Evolutionary conservation across 179 eudicot genomes (phyloP).

Genomic region (Patellifolia procumbens): DNA sequence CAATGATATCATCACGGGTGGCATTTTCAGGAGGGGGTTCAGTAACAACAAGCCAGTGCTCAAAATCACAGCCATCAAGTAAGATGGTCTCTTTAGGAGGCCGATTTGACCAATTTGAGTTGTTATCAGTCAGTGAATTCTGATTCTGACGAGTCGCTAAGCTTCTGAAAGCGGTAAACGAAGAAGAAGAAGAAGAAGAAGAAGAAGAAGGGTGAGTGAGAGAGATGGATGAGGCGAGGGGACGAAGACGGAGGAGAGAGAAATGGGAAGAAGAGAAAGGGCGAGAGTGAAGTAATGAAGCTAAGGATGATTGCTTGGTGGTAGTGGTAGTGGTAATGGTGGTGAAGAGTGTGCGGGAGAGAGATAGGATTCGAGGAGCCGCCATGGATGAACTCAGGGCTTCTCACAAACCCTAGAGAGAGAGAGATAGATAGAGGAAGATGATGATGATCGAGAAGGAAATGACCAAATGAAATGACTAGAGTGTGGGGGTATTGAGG

Average conservation of each 20-base stretch:
- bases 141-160: slow-evolving; percentile 51
- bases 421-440: slow-evolving; percentile 3
- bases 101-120: slow-evolving; percentile 68
- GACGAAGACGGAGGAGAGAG: slow-evolving; percentile 33
- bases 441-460: not conserved
- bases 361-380: slow-evolving; percentile 45
- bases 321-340: slow-evolving; percentile 33
- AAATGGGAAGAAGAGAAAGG: not conserved
- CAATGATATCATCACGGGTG: slow-evolving; percentile 78
- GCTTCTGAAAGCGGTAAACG: slow-evolving; percentile 28
- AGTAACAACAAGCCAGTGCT: slow-evolving; percentile 86
- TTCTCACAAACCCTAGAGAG: slow-evolving; percentile 46
- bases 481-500: no score
- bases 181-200: slow-evolving; percentile 23
- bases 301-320: slow-evolving; percentile 31
- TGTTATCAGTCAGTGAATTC: slow-evolving; percentile 59
- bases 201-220: no score
- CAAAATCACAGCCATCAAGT: slow-evolving; percentile 91
- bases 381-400: slow-evolving; percentile 50
- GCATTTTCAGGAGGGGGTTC: slow-evolving; percentile 66
- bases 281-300: slow-evolving; percentile 24
- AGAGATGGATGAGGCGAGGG: slow-evolving; percentile 32
- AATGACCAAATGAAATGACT: no score
- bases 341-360: slow-evolving; percentile 48
- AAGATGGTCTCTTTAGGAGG: slow-evolving; percentile 86